These are phyloP conservation scores for Adiantum capillusveneris DNA, from an alignment of 75 land plant genomes.

Conservation along the genomic window DNA sequence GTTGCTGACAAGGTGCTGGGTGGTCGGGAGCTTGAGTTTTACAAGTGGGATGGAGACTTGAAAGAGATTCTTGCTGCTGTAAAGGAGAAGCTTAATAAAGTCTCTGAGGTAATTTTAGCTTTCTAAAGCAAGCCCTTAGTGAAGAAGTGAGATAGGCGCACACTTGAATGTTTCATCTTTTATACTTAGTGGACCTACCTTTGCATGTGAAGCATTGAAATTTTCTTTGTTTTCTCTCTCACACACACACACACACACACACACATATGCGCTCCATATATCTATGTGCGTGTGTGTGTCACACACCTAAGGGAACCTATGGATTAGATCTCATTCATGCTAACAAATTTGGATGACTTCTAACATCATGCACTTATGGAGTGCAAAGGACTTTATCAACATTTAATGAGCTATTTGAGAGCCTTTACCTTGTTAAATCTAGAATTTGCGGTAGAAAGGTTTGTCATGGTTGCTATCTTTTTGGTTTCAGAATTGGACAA, in stretches of 20 bases:
- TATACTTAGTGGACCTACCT: too few relatives aligned
- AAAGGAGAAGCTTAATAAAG: slow-evolving; percentile 65
- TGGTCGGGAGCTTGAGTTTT: slow-evolving; percentile 75
- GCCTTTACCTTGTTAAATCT: background rate
- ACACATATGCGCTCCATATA: too few relatives aligned
- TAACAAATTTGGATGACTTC: too few relatives aligned
- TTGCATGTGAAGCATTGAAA: too few relatives aligned
- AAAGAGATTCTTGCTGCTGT: slow-evolving; percentile 44
- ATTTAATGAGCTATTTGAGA: background rate
- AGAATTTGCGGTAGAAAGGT: background rate
- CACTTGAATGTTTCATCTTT: too few relatives aligned
- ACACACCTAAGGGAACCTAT: too few relatives aligned
- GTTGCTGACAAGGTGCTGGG: slow-evolving; percentile 65
- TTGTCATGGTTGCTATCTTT: background rate
- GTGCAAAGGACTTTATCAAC: background rate
- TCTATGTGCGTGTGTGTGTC: too few relatives aligned
- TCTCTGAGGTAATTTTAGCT: slow-evolving; percentile 75
- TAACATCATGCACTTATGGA: too few relatives aligned
- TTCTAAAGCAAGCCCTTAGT: too few relatives aligned
- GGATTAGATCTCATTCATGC: too few relatives aligned
- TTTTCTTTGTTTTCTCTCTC: background rate
- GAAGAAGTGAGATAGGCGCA: too few relatives aligned
- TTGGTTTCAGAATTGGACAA: slow-evolving; percentile 67
- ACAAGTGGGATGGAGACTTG: slow-evolving; percentile 84
- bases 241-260: too few relatives aligned